Conservation (phyloP, 306 rosid genomes). For the Medicago lupulina region DNA sequence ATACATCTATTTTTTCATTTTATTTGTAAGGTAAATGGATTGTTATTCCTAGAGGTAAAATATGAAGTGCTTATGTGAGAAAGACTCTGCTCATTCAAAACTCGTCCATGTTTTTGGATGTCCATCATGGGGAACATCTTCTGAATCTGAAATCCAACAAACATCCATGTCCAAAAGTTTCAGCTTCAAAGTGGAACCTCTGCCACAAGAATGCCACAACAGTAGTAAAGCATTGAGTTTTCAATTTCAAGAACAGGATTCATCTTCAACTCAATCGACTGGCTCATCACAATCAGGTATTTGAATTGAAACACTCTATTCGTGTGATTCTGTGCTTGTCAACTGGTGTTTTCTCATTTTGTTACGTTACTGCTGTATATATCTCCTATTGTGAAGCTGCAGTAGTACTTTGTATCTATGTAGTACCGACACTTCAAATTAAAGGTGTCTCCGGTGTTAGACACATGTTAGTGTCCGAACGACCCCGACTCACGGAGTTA, state of each 20-base stretch:
- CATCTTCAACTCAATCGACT: constrained; percentile 66
- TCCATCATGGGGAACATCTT: constrained; percentile 45
- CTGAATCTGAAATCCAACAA: constrained; percentile 48
- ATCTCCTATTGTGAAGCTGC: neutral
- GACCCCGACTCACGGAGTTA: neutral
- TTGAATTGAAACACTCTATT: constrained; percentile 6
- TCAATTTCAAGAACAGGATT: constrained; percentile 64
- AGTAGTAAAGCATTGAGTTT: constrained; percentile 55
- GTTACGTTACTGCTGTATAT: constrained; percentile 14
- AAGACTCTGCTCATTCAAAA: constrained; percentile 42
- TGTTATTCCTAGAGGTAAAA: constrained; percentile 34
- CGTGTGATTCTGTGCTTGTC: constrained; percentile 16
- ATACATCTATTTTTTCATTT: constrained; percentile 1
- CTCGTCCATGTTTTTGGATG: constrained; percentile 38
- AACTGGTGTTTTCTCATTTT: constrained; percentile 5
- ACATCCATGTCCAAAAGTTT: constrained; percentile 53
- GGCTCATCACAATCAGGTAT: constrained; percentile 58
- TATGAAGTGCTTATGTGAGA: constrained; percentile 51
- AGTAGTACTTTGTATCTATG: neutral
- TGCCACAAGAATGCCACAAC: constrained; percentile 53
- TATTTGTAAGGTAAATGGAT: constrained; percentile 37
- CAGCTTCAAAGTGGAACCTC: constrained; percentile 56
- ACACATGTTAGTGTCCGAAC: neutral
- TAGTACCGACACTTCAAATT: neutral
- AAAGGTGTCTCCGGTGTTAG: neutral